Evolutionary conservation across 2,329 filamentous ascomycete species (phyloP), one percentile per base, ranked within the genome.

Genomic region (Tolypocladium inflatum): DNA sequence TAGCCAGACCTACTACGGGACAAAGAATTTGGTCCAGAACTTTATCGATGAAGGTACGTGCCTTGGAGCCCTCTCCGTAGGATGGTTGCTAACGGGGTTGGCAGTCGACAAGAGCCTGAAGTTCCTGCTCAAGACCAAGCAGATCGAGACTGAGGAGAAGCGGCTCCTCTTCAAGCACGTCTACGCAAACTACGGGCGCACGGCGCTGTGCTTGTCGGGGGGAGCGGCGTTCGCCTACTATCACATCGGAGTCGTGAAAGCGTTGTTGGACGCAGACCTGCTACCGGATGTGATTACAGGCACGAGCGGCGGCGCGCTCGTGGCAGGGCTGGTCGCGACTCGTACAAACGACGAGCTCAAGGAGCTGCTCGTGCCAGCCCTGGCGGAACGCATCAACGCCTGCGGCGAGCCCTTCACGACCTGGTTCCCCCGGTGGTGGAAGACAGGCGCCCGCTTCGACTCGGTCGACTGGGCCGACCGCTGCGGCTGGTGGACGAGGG

Each of bases 191-290:
- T 96, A 89, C 66, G 94, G 94, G 37, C 87, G 93, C 37, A 96
- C 93, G 8, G 94, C 94, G 0, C 79, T 99, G 3, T 99, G 93
- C 68, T 78, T 99, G 1, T 97, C 91, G 5, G 94, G 94, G 2
- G 94, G 94, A 0, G 94, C 93, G 4, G 90, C 89, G 0, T 97
- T 99, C 73, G 91, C 94, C 6, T 97, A 96, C 71, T 97, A 97
- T 70, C 94, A 99, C 71, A 91, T 97, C 63, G 94, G 94, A 13
- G 90, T 99, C 11, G 84, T 94, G 55, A 93, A 91, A 70, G 93
- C 92, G 10, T 80, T 97, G 5, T 78, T 97, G 7, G 94, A 97
- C 66, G 89, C 91, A 15, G 83, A 89, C 59, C 79, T 96, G 1
- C 76, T 99, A 1, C 94, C 94, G 0, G 89, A 95, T 62, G 93